Percentiles rank a stretch among this genome's conserved stretches.
These are phyloP conservation scores for Malbranchea zuffiana DNA, from an alignment of 2,329 filamentous ascomycete species.

Conservation along the genomic window DNA sequence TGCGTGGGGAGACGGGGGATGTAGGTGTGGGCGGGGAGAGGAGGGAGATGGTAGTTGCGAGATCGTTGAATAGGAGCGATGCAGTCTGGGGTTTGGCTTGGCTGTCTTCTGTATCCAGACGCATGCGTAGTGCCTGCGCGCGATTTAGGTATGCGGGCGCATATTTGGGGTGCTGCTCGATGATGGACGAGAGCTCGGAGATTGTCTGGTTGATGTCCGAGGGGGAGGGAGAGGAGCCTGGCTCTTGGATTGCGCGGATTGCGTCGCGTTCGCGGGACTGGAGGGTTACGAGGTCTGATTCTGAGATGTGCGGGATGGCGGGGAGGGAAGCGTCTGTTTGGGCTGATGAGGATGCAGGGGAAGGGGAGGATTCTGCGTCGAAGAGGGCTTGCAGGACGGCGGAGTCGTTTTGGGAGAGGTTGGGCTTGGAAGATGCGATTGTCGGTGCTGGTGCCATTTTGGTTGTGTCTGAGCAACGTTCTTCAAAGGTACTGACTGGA, in stretches of 20 bases:
- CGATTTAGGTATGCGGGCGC: slow-evolving; percentile 47
- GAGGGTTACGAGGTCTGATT: slow-evolving; percentile 27
- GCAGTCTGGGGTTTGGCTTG: slow-evolving; percentile 11
- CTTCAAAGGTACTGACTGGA: too few species aligned
- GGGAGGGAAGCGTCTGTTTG: slow-evolving; percentile 31
- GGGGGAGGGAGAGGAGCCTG: slow-evolving; percentile 12
- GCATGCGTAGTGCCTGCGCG: slow-evolving; percentile 39
- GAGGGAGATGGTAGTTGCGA: slow-evolving; percentile 37
- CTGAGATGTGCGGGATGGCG: slow-evolving; percentile 31
- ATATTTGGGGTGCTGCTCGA: slow-evolving; percentile 37
- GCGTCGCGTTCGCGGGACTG: slow-evolving; percentile 32
- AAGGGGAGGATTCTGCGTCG: slow-evolving; percentile 35
- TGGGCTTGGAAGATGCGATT: slow-evolving; percentile 15
- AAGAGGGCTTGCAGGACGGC: slow-evolving; percentile 38
- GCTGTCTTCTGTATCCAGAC: slow-evolving; percentile 25
- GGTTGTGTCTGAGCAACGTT: too few species aligned
- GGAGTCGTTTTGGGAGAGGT: slow-evolving; percentile 35
- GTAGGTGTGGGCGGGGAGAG: slow-evolving; percentile 31
- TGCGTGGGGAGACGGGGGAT: slow-evolving; percentile 35
- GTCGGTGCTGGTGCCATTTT: slow-evolving; percentile 12
- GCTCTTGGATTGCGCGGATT: slow-evolving; percentile 27
- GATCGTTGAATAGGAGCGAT: slow-evolving; percentile 26
- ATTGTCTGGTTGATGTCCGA: slow-evolving; percentile 26
- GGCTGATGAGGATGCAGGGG: slow-evolving; percentile 23
- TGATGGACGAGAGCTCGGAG: slow-evolving; percentile 32